phyloP scores from a whole-genome alignment of 1,284 basidiomycete species.

The Agaricales sp. region DNA sequence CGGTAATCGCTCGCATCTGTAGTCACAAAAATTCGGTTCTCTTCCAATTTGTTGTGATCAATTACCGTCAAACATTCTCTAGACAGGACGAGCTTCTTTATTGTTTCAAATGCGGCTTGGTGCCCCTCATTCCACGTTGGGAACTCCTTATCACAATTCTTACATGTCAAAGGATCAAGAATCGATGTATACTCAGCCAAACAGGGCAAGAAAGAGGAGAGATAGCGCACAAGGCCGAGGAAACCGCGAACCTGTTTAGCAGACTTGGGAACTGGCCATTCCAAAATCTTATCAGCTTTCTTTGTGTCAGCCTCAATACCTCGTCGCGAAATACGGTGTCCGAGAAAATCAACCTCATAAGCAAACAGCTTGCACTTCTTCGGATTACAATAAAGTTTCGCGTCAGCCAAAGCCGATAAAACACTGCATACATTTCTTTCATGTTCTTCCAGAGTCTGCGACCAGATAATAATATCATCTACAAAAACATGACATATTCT shows the following conservation, averaged over 20 bases:
- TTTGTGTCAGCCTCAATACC: constrained; percentile 16
- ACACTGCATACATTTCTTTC: constrained; percentile 16
- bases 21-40: constrained; percentile 22
- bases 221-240: constrained; percentile 22
- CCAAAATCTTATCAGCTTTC: constrained; percentile 15
- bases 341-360: constrained; percentile 15
- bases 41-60: constrained; percentile 16
- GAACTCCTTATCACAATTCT: constrained; percentile 12
- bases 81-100: constrained; percentile 14
- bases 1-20: constrained; percentile 20
- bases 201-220: constrained; percentile 17
- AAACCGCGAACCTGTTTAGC: constrained; percentile 17
- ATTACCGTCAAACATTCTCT: constrained; percentile 9
- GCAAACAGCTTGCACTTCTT: constrained; percentile 17
- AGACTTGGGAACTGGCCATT: constrained; percentile 17
- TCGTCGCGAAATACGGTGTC: constrained; percentile 16
- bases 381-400: constrained; percentile 17
- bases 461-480: constrained; percentile 30
- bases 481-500: constrained; percentile 22
- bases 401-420: constrained; percentile 14
- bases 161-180: constrained; percentile 18
- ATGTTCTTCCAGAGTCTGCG: constrained; percentile 22
- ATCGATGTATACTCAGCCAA: constrained; percentile 17
- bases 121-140: constrained; percentile 16
- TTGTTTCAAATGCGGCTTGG: constrained; percentile 17